Evolutionary conservation across 1,139 yeast genomes (phyloP).

Genomic region (Geotrichum restrictum): DNA sequence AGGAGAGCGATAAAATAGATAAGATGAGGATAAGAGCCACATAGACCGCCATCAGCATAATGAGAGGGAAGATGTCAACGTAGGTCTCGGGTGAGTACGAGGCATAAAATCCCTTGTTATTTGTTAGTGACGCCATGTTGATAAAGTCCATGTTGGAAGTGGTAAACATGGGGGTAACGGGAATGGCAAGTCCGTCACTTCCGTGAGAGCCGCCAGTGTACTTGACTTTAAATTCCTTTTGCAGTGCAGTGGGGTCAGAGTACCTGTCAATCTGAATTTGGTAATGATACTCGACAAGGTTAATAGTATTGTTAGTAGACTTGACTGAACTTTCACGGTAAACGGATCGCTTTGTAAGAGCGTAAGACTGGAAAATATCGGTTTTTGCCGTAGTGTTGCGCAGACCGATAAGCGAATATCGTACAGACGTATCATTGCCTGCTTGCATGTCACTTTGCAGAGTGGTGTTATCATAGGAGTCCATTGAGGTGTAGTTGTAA

Average conservation of each 20-base stretch:
- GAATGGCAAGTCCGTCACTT: constrained; percentile 7
- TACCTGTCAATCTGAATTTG: constrained; percentile 14
- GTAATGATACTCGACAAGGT: constrained; percentile 19
- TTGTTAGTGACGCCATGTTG: constrained; percentile 17
- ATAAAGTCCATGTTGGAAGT: constrained; percentile 13
- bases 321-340: constrained; percentile 13
- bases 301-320: constrained; percentile 19
- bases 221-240: constrained; percentile 2
- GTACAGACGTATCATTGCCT: constrained; percentile 13
- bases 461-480: constrained; percentile 9
- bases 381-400: constrained; percentile 17
- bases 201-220: constrained; percentile 10
- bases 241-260: background rate
- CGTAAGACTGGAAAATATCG: constrained; percentile 18
- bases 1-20: background rate
- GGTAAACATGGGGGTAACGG: constrained; percentile 18
- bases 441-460: constrained; percentile 11
- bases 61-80: constrained; percentile 18
- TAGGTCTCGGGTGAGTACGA: constrained; percentile 18
- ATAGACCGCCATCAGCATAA: constrained; percentile 15
- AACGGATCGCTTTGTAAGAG: constrained; percentile 19
- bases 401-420: constrained; percentile 12
- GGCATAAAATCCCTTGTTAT: constrained; percentile 1
- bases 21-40: constrained; percentile 14
- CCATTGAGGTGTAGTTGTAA: constrained; percentile 14